These are phyloP conservation scores for Meira nashicola DNA, from an alignment of 1,284 basidiomycete genomes.

Conservation along the genomic window DNA sequence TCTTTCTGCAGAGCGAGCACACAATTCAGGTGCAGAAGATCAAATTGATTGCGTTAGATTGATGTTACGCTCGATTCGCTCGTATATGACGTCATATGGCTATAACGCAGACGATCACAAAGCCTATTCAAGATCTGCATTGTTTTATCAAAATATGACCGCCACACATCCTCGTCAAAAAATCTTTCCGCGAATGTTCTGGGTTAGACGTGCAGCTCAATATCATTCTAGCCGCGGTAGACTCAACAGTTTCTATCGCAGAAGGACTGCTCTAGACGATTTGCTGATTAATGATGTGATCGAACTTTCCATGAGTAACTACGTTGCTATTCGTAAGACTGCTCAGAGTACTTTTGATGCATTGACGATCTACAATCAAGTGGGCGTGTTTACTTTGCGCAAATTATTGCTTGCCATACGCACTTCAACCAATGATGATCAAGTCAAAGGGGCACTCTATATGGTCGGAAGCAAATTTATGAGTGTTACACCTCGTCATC, in stretches of 20 bases:
- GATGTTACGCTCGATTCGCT: slow-evolving; percentile 53
- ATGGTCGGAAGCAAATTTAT: slow-evolving; percentile 71
- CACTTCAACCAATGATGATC: slow-evolving; percentile 65
- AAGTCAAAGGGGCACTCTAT: slow-evolving; percentile 92
- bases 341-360: slow-evolving; percentile 69
- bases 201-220: slow-evolving; percentile 70
- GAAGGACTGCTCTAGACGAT: slow-evolving; percentile 75
- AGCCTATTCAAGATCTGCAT: slow-evolving; percentile 31
- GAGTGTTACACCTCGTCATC: slow-evolving; percentile 33
- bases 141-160: slow-evolving; percentile 43
- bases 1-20: slow-evolving; percentile 61
- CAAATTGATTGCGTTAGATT: slow-evolving; percentile 80
- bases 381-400: slow-evolving; percentile 69
- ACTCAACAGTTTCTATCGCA: slow-evolving; percentile 74
- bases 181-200: slow-evolving; percentile 68
- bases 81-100: slow-evolving; percentile 41
- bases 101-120: slow-evolving; percentile 51
- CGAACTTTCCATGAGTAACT: slow-evolving; percentile 66
- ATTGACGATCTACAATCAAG: slow-evolving; percentile 73
- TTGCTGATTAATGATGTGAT: slow-evolving; percentile 70
- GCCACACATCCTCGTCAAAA: slow-evolving; percentile 69
- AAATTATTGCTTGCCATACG: slow-evolving; percentile 64
- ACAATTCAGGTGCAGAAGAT: slow-evolving; percentile 67
- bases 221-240: slow-evolving; percentile 63
- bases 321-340: slow-evolving; percentile 58